phyloP scores from a whole-genome alignment of 139 green algal species.

The Prasinococcaceae sp. region DNA sequence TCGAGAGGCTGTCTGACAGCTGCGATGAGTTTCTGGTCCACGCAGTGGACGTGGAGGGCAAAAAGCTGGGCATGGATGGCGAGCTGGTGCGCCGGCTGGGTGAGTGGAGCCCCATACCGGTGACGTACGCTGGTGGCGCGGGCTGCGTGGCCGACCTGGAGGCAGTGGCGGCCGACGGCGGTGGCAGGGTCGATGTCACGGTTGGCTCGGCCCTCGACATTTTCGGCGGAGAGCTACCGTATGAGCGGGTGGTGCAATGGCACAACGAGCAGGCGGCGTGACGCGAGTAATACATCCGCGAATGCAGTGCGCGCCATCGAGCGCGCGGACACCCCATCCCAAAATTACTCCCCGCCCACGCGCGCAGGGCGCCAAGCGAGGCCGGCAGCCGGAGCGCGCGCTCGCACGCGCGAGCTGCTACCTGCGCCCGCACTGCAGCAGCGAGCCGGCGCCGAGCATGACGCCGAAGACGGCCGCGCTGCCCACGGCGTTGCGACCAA shows the following conservation, averaged over 20 bases:
- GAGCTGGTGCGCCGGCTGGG: slow-evolving; percentile 75
- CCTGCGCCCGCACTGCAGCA: slow-evolving; percentile 17
- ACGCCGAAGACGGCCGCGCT: slow-evolving; percentile 18
- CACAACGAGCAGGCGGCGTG: slow-evolving; percentile 56
- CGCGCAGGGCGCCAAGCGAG: too few species aligned
- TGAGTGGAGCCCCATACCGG: slow-evolving; percentile 24
- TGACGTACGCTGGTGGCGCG: slow-evolving; percentile 89
- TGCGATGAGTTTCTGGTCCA: slow-evolving; percentile 94
- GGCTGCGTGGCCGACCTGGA: slow-evolving; percentile 28
- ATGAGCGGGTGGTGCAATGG: slow-evolving; percentile 81
- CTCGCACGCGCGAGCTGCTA: too few species aligned
- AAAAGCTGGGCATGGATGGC: slow-evolving; percentile 88
- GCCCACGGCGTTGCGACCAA: slow-evolving; percentile 17
- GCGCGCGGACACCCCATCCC: too few species aligned
- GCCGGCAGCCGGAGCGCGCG: too few species aligned
- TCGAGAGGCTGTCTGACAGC: slow-evolving; percentile 47
- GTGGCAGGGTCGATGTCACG: slow-evolving; percentile 80
- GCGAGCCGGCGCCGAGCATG: slow-evolving; percentile 15
- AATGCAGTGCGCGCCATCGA: too few species aligned
- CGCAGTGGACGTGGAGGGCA: slow-evolving; percentile 95
- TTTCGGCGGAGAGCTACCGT: slow-evolving; percentile 81
- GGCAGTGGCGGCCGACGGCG: slow-evolving; percentile 16
- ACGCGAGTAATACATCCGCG: too few species aligned
- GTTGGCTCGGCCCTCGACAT: slow-evolving; percentile 93
- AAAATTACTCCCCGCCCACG: too few species aligned